Conservation (phyloP, 2,329 filamentous ascomycete genomes). For the Hypoxylon rubiginosum region DNA sequence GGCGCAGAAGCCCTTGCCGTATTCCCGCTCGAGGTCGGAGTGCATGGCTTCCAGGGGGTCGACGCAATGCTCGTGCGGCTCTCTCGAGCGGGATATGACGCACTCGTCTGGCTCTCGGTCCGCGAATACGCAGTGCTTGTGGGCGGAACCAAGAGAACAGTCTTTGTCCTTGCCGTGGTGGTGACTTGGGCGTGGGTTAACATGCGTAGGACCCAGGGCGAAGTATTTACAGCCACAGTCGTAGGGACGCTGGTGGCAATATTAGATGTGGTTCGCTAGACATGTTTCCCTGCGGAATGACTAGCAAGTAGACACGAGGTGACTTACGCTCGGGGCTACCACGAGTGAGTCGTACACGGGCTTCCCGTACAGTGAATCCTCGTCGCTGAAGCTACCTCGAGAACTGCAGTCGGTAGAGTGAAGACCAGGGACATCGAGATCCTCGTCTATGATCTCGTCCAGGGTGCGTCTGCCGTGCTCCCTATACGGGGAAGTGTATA, state of each 20-base stretch:
- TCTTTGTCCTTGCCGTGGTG: slow-evolving; percentile 41
- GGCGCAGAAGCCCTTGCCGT: not conserved
- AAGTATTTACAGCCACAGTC: slow-evolving; percentile 40
- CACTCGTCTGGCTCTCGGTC: slow-evolving; percentile 36
- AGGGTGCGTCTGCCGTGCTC: slow-evolving; percentile 12
- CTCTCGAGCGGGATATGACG: slow-evolving; percentile 32
- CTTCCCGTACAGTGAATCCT: slow-evolving; percentile 16
- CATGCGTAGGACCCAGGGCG: slow-evolving; percentile 39
- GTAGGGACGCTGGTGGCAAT: slow-evolving; percentile 26
- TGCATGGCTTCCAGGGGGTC: slow-evolving; percentile 1
- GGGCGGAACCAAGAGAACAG: slow-evolving; percentile 39
- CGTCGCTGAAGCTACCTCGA: slow-evolving; percentile 25
- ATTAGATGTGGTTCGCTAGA: slow-evolving; percentile 13
- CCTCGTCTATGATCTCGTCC: slow-evolving; percentile 20
- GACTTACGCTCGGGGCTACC: slow-evolving; percentile 11
- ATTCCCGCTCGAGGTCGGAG: not conserved
- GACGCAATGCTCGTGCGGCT: slow-evolving; percentile 34
- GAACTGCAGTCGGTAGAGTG: slow-evolving; percentile 22
- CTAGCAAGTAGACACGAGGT: not conserved
- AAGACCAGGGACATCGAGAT: slow-evolving; percentile 11
- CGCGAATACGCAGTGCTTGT: slow-evolving; percentile 47
- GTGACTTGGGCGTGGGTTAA: slow-evolving; percentile 39
- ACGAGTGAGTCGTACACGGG: slow-evolving; percentile 23
- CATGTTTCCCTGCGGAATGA: not conserved
- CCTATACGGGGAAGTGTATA: slow-evolving; percentile 28